A percentile compares a stretch with the other conserved stretches of the same genome.
These are phyloP conservation scores for Teratosphaeria epicoccoides DNA, from an alignment of 2,329 filamentous ascomycete genomes.

Conservation along the genomic window DNA sequence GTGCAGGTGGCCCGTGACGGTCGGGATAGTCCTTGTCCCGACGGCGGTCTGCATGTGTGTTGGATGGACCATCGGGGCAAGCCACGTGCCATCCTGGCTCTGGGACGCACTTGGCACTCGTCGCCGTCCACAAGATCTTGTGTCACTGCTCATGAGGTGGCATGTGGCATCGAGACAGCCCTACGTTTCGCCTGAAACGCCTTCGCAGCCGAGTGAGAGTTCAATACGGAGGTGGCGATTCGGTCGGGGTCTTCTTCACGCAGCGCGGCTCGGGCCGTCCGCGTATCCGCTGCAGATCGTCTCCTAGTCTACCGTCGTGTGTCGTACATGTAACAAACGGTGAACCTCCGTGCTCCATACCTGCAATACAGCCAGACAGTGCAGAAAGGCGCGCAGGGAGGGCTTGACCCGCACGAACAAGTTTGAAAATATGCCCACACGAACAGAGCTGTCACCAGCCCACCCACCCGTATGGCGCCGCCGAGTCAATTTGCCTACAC, in stretches of 20 bases:
- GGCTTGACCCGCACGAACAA: not conserved
- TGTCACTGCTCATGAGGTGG: not conserved
- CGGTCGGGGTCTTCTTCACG: not conserved
- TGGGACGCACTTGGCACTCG: not conserved
- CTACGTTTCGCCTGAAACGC: not conserved
- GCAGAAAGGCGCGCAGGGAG: not conserved
- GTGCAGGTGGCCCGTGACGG: too few species aligned
- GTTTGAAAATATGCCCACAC: not conserved
- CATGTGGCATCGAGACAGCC: not conserved
- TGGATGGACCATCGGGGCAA: too few species aligned
- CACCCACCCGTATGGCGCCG: not conserved
- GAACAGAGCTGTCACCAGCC: not conserved
- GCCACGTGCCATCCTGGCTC: not conserved
- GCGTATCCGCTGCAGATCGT: not conserved
- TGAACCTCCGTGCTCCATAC: not conserved
- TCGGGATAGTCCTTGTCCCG: too few species aligned
- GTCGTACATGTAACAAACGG: too few species aligned
- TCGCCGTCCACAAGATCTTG: not conserved
- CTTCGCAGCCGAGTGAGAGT: not conserved
- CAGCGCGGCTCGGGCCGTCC: not conserved
- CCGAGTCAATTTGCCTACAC: not conserved
- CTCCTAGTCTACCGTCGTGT: not conserved
- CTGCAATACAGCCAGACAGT: not conserved
- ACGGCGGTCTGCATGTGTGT: too few species aligned
- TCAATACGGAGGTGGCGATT: not conserved